Percentiles rank a stretch among this genome's conserved stretches.
Conservation (phyloP, 768 basidiomycete genomes). For the Tremella fuciformis region DNA sequence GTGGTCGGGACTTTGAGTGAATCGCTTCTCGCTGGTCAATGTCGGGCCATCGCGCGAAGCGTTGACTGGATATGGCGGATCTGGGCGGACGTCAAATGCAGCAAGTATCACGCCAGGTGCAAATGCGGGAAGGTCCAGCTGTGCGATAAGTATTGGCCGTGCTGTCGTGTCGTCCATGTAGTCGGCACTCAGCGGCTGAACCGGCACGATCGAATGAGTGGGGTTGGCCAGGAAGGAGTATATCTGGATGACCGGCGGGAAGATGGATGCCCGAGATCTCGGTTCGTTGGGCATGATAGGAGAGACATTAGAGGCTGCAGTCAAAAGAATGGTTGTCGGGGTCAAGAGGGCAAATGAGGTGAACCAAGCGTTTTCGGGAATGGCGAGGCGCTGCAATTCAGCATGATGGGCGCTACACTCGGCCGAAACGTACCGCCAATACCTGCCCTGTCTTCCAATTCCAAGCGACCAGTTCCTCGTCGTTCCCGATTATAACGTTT, state of each 20-base stretch:
- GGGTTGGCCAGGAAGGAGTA: slow-evolving; percentile 38
- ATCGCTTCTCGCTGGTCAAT: slow-evolving; percentile 25
- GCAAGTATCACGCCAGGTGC: slow-evolving; percentile 21
- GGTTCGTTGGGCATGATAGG: slow-evolving; percentile 24
- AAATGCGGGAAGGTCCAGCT: slow-evolving; percentile 37
- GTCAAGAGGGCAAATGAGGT: slow-evolving; percentile 39
- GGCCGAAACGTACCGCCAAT: slow-evolving; percentile 56
- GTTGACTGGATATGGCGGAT: slow-evolving; percentile 37
- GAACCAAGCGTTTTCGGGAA: slow-evolving; percentile 40
- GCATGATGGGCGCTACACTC: not conserved
- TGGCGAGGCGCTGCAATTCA: slow-evolving; percentile 27
- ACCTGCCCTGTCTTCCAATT: slow-evolving; percentile 64
- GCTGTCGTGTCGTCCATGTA: slow-evolving; percentile 37
- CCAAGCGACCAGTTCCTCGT: slow-evolving; percentile 61
- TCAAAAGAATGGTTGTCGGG: slow-evolving; percentile 44
- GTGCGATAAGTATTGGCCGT: slow-evolving; percentile 33
- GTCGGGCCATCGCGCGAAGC: slow-evolving; percentile 1
- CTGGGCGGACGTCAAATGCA: slow-evolving; percentile 41
- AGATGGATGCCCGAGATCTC: slow-evolving; percentile 20
- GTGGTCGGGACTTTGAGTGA: slow-evolving; percentile 39
- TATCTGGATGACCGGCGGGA: slow-evolving; percentile 44
- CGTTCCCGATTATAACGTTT: slow-evolving; percentile 28
- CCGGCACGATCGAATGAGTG: slow-evolving; percentile 18
- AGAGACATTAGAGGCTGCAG: slow-evolving; percentile 35
- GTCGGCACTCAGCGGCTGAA: slow-evolving; percentile 36